Conservation (phyloP, 768 basidiomycete genomes). For the Suillus spraguei region DNA sequence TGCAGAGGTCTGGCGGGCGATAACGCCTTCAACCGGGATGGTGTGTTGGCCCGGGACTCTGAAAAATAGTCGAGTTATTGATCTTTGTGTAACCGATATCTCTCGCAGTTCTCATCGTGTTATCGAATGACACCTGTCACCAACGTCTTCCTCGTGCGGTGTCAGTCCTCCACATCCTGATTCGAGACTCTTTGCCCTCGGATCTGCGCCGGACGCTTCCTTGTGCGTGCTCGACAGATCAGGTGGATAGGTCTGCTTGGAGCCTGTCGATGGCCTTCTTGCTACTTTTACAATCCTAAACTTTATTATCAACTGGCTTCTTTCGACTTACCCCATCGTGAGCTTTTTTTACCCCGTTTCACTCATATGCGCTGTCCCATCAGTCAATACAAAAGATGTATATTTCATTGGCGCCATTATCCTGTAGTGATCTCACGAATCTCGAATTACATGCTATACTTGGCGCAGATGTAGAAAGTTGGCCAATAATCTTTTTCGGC, state of each 20-base stretch:
- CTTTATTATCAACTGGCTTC: background rate
- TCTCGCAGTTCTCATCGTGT: background rate
- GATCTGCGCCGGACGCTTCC: background rate
- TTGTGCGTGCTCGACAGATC: background rate
- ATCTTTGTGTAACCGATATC: background rate
- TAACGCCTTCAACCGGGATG: background rate
- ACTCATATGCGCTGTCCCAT: background rate
- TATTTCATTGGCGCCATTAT: conserved; percentile 1
- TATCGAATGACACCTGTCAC: background rate
- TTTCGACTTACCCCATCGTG: background rate
- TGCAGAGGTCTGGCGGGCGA: background rate
- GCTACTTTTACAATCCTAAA: background rate
- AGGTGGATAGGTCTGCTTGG: background rate
- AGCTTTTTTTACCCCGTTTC: conserved; percentile 1
- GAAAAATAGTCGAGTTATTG: background rate
- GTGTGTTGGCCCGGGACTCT: background rate
- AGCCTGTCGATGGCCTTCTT: background rate
- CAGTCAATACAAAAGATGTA: background rate
- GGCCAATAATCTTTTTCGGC: background rate
- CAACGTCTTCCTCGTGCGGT: background rate
- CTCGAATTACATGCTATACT: background rate
- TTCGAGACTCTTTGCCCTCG: background rate
- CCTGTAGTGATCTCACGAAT: background rate
- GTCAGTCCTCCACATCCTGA: background rate
- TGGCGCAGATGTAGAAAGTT: background rate